A percentile compares a stretch with the other conserved stretches of the same genome.
Evolutionary conservation across 192 early-diverging fungal species (phyloP).

Genomic region (Coemansia sp.): DNA sequence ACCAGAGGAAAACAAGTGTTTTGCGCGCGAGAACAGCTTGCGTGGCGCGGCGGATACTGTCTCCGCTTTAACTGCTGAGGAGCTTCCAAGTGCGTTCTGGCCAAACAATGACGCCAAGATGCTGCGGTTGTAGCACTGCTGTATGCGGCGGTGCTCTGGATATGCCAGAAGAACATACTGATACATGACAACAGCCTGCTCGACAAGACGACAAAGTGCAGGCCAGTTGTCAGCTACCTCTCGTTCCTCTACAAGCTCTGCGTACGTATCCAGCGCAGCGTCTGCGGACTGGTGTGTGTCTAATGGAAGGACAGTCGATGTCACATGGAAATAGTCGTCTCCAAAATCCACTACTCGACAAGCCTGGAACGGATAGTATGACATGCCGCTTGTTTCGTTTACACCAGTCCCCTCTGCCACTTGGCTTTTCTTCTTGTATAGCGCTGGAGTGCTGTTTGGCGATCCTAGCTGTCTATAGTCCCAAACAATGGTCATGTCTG

Average conservation of each 20-base stretch:
- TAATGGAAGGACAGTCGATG: constrained; percentile 43
- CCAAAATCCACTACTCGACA: constrained; percentile 49
- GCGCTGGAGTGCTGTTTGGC: constrained; percentile 4
- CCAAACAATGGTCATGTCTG: constrained; percentile 52
- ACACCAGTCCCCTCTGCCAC: background rate
- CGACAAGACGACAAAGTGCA: constrained; percentile 47
- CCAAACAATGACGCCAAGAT: constrained; percentile 54
- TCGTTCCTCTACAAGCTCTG: constrained; percentile 51
- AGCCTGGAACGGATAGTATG: constrained; percentile 43
- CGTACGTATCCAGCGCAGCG: constrained; percentile 31
- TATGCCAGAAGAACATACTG: constrained; percentile 52
- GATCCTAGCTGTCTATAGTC: constrained; percentile 42
- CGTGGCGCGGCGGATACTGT: constrained; percentile 46
- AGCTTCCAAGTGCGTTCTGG: constrained; percentile 49
- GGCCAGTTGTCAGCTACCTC: constrained; percentile 52
- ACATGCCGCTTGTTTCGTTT: constrained; percentile 6
- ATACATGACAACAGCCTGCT: constrained; percentile 48
- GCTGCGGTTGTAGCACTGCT: constrained; percentile 57
- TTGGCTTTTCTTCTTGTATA: background rate
- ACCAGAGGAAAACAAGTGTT: constrained; percentile 48
- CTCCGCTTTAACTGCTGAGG: constrained; percentile 43
- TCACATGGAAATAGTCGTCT: constrained; percentile 48
- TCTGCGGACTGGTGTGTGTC: constrained; percentile 15
- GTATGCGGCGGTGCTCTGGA: constrained; percentile 51
- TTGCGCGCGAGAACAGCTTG: constrained; percentile 52